Base-by-base conservation (phyloP, 2,329 filamentous ascomycete species). In the Grosmannia penicillata region DNA sequence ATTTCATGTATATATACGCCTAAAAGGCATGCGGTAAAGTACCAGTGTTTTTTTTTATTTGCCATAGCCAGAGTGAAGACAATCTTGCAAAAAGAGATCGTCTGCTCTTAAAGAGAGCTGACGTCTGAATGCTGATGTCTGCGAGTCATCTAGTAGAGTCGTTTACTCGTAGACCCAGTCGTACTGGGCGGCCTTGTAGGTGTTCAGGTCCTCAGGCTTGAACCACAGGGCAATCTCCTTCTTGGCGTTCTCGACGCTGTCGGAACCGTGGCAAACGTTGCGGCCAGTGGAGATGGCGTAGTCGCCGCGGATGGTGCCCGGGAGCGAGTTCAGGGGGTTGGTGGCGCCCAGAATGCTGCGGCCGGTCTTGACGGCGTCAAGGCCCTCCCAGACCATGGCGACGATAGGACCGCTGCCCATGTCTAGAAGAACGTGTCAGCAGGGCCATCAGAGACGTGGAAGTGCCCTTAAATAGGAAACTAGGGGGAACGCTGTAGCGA, bases 201-300 rank as follows among this genome's bases (percentile, higher is more conserved):
- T 72, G 66, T 85, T 66, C 57, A 94, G 61, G 66, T 96, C 91
- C 53, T 76, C 78, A 52, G 82, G 70, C 67, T 82, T 78, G 82
- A 98, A 98, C 91, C 91, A 98, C 61, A 96, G 79, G 57, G 80
- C 81, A 61, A 98, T 98, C 75, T 98, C 91, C 83, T 96, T 95
- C 82, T 96, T 77, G 68, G 91, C 91, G 72, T 77, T 94, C 78
- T 98, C 91, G 66, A 98, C 89, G 61, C 74, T 78, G 76, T 98
- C 91, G 66, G 86, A 95, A 62, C 91, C 91, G 79, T 98, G 91
- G 83, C 89, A 96, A 70, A 96, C 86, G 75, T 98, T 98, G 65
- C 89, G 85, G 69, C 91, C 91, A 60, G 86, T 80, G 56, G 85
- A 78, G 53, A 89, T 81, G 59, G 81, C 80, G 61, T 63, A 86